Evolutionary conservation across 768 basidiomycete species (phyloP).

Genomic region (Rhizopogon rudus): DNA sequence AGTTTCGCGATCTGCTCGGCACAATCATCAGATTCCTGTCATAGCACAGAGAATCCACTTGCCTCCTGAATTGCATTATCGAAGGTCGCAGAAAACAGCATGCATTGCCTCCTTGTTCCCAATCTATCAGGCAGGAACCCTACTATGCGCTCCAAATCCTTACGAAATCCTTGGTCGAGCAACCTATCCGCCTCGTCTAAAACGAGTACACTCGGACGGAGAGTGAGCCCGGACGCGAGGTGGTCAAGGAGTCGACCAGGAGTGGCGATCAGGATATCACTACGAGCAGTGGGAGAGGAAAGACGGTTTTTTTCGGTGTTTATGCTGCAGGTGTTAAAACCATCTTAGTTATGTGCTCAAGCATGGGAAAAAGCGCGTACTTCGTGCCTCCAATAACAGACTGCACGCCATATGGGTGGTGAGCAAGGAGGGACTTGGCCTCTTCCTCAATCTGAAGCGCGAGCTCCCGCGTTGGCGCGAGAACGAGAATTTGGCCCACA

Average conservation of each 20-base stretch:
- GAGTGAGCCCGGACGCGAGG: constrained; percentile 26
- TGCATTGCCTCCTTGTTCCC: constrained; percentile 54
- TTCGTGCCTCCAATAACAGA: constrained; percentile 56
- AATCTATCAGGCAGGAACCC: constrained; percentile 34
- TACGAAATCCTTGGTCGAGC: constrained; percentile 69
- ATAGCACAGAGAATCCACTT: constrained; percentile 5
- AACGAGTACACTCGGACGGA: constrained; percentile 30
- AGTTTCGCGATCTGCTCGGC: constrained; percentile 19
- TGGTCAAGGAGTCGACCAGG: constrained; percentile 76
- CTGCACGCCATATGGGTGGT: constrained; percentile 39
- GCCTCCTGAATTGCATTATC: constrained; percentile 61
- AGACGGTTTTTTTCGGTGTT: constrained; percentile 23
- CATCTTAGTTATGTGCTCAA: constrained; percentile 2
- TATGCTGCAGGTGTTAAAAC: constrained; percentile 13
- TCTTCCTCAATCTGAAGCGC: constrained; percentile 64
- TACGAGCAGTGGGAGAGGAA: constrained; percentile 16
- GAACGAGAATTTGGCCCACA: constrained; percentile 40
- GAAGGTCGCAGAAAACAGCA: constrained; percentile 75
- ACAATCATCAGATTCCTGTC: not conserved
- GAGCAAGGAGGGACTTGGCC: constrained; percentile 42
- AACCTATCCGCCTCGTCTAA: constrained; percentile 75
- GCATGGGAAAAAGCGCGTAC: constrained; percentile 15
- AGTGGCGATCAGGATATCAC: constrained; percentile 65
- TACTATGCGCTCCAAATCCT: constrained; percentile 62
- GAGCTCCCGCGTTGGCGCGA: constrained; percentile 73